Percentiles rank a stretch among this genome's conserved stretches.
Conservation (phyloP, 1,284 basidiomycete genomes). For the Microbotryum intermedium region DNA sequence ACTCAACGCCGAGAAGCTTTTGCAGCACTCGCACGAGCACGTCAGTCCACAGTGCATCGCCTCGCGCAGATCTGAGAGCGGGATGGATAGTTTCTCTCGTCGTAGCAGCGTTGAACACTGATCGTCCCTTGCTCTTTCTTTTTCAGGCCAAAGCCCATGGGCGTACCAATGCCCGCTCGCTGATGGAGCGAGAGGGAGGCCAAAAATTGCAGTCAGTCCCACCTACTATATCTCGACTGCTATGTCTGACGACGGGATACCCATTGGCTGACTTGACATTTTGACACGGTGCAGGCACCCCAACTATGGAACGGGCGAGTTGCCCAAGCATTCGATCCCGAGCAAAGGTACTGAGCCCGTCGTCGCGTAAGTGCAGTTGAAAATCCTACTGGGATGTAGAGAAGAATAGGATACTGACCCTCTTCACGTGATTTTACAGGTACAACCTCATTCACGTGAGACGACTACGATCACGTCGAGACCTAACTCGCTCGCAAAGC, state of each 20-base stretch:
- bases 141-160: conserved; percentile 25
- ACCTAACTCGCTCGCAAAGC: not conserved
- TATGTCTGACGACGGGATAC: not conserved
- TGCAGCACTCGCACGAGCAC: conserved; percentile 37
- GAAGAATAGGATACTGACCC: too few relatives aligned
- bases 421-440: too few relatives aligned
- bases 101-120: too few relatives aligned
- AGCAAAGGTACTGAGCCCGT: not conserved
- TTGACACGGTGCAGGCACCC: not conserved
- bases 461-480: too few relatives aligned
- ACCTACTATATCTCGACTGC: not conserved
- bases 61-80: too few relatives aligned
- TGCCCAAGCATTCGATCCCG: conserved; percentile 33
- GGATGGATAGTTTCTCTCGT: too few relatives aligned
- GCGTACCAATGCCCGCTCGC: not conserved
- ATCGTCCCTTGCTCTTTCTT: too few relatives aligned
- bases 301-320: conserved; percentile 15
- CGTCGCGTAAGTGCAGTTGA: too few relatives aligned
- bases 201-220: not conserved
- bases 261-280: not conserved
- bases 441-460: too few relatives aligned
- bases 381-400: too few relatives aligned
- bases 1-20: conserved; percentile 40
- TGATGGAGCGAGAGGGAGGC: conserved; percentile 5
- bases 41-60: not conserved